phyloP scores from a whole-genome alignment of 345 rosid species.

The Punica granatum region DNA sequence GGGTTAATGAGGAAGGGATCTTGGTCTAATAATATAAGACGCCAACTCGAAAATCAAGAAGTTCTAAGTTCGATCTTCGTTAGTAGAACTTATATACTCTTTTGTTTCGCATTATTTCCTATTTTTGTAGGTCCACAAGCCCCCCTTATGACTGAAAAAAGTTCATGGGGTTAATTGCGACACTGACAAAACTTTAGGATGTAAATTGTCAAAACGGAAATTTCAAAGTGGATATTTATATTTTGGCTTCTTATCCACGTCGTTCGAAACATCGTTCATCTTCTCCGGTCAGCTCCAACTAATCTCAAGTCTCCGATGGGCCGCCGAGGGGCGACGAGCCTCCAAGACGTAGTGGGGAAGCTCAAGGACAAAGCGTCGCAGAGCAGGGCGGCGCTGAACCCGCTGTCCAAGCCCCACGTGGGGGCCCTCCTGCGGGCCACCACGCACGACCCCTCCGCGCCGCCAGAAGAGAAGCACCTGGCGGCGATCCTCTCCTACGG shows the following conservation, averaged over 20 bases:
- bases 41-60: no score
- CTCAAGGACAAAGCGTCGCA: conserved; percentile 78
- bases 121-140: no score
- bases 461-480: conserved; percentile 48
- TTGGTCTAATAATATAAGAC: no score
- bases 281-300: neutral
- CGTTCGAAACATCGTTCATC: neutral
- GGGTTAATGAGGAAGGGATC: no score
- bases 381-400: conserved; percentile 54
- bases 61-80: no score
- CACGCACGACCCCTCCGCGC: conserved; percentile 53
- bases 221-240: neutral
- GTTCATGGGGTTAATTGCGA: neutral
- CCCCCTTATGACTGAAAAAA: no score
- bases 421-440: conserved; percentile 66
- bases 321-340: conserved; percentile 26
- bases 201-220: neutral
- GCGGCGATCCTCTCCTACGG: conserved; percentile 58
- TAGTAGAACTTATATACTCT: no score
- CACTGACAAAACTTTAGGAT: neutral
- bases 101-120: no score
- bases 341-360: conserved; percentile 46
- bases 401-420: conserved; percentile 29
- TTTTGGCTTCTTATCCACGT: neutral
- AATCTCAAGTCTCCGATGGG: conserved; percentile 33